Evolutionary conservation across 495 filamentous ascomycete species (phyloP).

Genomic region (Rusavskia elegans): DNA sequence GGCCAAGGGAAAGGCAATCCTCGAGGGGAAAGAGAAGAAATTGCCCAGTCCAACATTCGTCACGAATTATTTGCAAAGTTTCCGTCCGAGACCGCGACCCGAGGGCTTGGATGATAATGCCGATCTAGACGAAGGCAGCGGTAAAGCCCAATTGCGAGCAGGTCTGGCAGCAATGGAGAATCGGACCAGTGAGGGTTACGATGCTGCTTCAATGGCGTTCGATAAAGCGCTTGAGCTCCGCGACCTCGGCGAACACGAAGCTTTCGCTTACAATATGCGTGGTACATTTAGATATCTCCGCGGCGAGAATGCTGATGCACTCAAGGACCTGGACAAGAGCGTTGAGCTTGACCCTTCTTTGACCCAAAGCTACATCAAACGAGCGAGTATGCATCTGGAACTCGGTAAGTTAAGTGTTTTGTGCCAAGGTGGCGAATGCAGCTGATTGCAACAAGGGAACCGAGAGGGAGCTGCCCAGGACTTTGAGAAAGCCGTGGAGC

Average conservation of each 20-base stretch:
- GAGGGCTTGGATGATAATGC: constrained; percentile 65
- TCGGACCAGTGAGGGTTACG: constrained; percentile 80
- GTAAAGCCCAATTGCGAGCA: constrained; percentile 68
- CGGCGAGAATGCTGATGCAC: constrained; percentile 68
- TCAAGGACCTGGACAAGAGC: constrained; percentile 77
- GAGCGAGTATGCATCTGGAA: constrained; percentile 94
- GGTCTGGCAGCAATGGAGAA: constrained; percentile 66
- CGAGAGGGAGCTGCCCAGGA: constrained; percentile 76
- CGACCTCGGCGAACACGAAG: constrained; percentile 65
- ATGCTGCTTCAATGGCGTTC: constrained; percentile 70
- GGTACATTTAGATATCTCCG: constrained; percentile 88
- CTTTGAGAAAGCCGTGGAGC: constrained; percentile 68
- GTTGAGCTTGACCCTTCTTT: constrained; percentile 73
- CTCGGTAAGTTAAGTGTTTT: constrained; percentile 43
- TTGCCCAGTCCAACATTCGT: constrained; percentile 91
- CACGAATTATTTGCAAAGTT: constrained; percentile 97
- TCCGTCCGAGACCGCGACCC: constrained; percentile 65
- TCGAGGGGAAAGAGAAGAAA: constrained; percentile 62
- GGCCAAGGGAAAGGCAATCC: constrained; percentile 72
- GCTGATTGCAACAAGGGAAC: constrained; percentile 41
- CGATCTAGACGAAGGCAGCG: constrained; percentile 60
- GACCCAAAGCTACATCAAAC: constrained; percentile 96
- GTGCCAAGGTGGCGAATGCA: constrained; percentile 3
- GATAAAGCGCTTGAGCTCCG: constrained; percentile 71
- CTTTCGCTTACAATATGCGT: constrained; percentile 85